Conservation (phyloP, 345 rosid genomes). For the Brassica napus region DNA sequence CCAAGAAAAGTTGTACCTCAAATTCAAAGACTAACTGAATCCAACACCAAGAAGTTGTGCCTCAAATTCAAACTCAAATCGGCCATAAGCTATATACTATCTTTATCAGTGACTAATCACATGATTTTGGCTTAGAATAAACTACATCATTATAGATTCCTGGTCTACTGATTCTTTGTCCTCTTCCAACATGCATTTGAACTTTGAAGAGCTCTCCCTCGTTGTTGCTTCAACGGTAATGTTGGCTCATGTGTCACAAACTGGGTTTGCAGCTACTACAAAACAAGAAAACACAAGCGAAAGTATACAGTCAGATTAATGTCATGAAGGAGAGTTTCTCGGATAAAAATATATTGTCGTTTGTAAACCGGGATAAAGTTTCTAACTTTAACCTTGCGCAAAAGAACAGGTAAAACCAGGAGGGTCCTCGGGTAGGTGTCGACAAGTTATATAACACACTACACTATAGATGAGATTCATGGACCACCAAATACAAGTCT, state of each 20-base stretch:
- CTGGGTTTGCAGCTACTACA: background rate
- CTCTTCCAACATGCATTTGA: background rate
- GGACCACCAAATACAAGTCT: conserved; percentile 15
- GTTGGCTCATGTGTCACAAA: background rate
- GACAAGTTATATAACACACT: conserved; percentile 7
- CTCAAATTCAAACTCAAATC: conserved; percentile 4
- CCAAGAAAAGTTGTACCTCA: background rate
- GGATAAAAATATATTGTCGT: background rate
- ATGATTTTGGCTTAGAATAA: background rate
- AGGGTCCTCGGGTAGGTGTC: conserved; percentile 32
- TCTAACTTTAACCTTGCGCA: conserved; percentile 18
- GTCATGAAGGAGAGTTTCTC: conserved; percentile 3
- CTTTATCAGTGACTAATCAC: background rate
- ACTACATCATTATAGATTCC: background rate
- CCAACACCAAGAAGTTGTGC: background rate
- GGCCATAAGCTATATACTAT: background rate
- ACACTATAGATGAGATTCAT: conserved; percentile 5
- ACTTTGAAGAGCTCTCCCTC: background rate
- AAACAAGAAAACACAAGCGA: conserved; percentile 11
- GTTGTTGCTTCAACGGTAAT: background rate
- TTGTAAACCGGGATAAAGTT: conserved; percentile 3
- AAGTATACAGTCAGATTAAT: background rate
- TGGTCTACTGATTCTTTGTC: background rate
- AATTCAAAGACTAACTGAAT: background rate
- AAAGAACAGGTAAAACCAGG: conserved; percentile 16